A percentile compares a stretch with the other conserved stretches of the same genome.
Conservation (phyloP, 192 early-diverging fungal species). For the Podila epicladia region DNA sequence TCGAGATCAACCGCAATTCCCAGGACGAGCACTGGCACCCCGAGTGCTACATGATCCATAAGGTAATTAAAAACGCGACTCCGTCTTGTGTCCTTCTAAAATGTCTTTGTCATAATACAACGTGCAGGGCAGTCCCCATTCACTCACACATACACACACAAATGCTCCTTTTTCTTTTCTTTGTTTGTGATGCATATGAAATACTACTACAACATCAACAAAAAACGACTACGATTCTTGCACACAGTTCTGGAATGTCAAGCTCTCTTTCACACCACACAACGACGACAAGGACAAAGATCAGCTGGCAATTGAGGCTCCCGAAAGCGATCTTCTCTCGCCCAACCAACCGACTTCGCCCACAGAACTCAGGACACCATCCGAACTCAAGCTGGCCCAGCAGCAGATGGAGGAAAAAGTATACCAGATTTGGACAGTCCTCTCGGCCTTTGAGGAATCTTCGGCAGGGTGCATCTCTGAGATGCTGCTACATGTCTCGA, state of each 20-base stretch:
- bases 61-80: slow-evolving; percentile 64
- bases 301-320: neutral
- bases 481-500: slow-evolving; percentile 92
- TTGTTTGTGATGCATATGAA: neutral
- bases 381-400: slow-evolving; percentile 66
- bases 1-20: slow-evolving; percentile 87
- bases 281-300: slow-evolving; percentile 21
- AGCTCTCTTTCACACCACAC: slow-evolving; percentile 50
- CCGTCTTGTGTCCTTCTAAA: neutral
- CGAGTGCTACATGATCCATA: slow-evolving; percentile 99
- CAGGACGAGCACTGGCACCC: slow-evolving; percentile 96
- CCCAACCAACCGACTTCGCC: slow-evolving; percentile 4
- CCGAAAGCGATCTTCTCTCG: slow-evolving; percentile 4
- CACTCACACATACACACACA: no score
- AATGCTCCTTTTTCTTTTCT: no score
- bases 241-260: slow-evolving; percentile 71
- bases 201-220: no score
- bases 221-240: neutral
- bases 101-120: no score
- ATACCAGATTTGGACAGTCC: slow-evolving; percentile 87
- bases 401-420: slow-evolving; percentile 88
- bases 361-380: slow-evolving; percentile 31
- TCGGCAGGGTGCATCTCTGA: slow-evolving; percentile 95
- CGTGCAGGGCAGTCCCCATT: no score
- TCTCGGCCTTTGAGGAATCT: slow-evolving; percentile 96